These are phyloP conservation scores for Pichia paraexigua DNA, from an alignment of 805 yeast genomes.

Conservation along the genomic window DNA sequence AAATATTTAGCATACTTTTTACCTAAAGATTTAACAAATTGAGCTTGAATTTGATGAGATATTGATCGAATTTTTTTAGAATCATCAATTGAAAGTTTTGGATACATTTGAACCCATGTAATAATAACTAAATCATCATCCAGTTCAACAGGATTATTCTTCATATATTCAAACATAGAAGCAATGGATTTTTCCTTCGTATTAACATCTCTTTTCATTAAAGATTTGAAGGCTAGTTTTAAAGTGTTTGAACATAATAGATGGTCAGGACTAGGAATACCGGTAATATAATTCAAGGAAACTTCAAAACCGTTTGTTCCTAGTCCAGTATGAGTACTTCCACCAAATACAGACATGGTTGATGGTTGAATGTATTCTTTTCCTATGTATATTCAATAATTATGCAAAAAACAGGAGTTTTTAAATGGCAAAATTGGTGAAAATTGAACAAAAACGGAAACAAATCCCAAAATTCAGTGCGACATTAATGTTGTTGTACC, in stretches of 20 bases:
- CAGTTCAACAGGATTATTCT: constrained; percentile 18
- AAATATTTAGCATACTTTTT: constrained; percentile 58
- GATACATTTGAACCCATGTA: constrained; percentile 74
- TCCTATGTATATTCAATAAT: too few species aligned
- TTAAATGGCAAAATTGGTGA: background rate
- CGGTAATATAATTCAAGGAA: constrained; percentile 68
- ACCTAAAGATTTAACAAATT: constrained; percentile 40
- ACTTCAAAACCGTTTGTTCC: constrained; percentile 41
- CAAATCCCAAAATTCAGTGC: background rate
- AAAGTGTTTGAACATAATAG: constrained; percentile 39
- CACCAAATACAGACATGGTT: constrained; percentile 5
- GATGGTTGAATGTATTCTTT: too few species aligned
- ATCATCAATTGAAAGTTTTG: constrained; percentile 68
- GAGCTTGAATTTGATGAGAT: constrained; percentile 60
- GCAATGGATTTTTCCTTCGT: constrained; percentile 75
- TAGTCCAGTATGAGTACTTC: constrained; percentile 17
- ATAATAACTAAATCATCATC: constrained; percentile 49
- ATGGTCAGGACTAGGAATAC: constrained; percentile 61
- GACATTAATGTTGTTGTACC: background rate
- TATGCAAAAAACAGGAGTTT: background rate
- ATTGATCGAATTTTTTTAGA: constrained; percentile 54
- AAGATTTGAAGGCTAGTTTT: constrained; percentile 61
- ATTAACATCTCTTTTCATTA: constrained; percentile 71
- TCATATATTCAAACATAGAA: constrained; percentile 39
- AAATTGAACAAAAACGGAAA: background rate